phyloP scores from a whole-genome alignment of 768 basidiomycete species.

The Mycena kentingensis region DNA sequence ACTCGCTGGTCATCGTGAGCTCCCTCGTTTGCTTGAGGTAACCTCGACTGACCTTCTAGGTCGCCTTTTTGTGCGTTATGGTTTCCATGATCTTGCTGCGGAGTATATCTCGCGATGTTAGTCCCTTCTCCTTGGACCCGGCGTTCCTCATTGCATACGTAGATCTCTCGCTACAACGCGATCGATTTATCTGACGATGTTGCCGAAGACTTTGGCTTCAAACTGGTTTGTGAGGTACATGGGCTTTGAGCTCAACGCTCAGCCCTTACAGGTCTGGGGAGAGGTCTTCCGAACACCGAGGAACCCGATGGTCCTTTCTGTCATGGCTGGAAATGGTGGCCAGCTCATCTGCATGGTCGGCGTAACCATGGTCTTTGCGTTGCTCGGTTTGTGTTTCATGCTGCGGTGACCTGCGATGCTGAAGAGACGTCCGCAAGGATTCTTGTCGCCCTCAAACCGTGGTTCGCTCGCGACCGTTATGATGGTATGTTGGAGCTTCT shows the following conservation, averaged over 20 bases:
- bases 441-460: slow-evolving; percentile 93
- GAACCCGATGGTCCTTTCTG: slow-evolving; percentile 74
- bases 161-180: slow-evolving; percentile 93
- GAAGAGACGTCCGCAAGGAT: too few relatives aligned
- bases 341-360: slow-evolving; percentile 85
- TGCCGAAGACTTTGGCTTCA: slow-evolving; percentile 99
- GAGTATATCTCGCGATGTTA: slow-evolving; percentile 85
- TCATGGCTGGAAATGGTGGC: slow-evolving; percentile 88
- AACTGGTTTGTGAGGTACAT: slow-evolving; percentile 91
- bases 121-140: slow-evolving; percentile 26
- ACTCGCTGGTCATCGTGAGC: slow-evolving; percentile 79
- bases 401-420: too few relatives aligned
- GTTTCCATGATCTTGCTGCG: slow-evolving; percentile 88
- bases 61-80: slow-evolving; percentile 89
- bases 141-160: slow-evolving; percentile 22
- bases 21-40: neutral
- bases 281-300: slow-evolving; percentile 90
- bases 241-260: too few relatives aligned
- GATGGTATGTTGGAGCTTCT: slow-evolving; percentile 93
- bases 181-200: slow-evolving; percentile 89
- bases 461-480: slow-evolving; percentile 93
- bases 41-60: neutral
- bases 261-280: too few relatives aligned
- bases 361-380: slow-evolving; percentile 72
- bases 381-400: too few relatives aligned